phyloP scores from a whole-genome alignment of 139 green algal genomes.

The Bryopsis sp. region DNA sequence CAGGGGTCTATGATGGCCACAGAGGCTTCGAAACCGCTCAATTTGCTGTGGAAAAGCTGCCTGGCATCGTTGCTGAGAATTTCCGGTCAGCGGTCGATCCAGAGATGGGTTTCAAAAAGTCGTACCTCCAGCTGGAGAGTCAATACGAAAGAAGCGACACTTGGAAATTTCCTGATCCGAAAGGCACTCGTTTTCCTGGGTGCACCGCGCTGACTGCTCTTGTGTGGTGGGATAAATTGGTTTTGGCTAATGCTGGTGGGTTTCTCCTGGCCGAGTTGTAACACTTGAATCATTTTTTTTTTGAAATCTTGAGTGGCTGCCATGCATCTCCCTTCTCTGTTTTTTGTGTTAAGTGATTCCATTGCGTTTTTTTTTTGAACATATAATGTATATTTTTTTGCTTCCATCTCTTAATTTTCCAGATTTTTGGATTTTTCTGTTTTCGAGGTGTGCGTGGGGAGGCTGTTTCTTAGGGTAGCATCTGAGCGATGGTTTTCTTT shows the following conservation, averaged over 20 bases:
- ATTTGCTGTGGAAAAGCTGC: conserved; percentile 34
- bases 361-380: too few species aligned
- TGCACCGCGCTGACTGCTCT: conserved; percentile 64
- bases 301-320: too few species aligned
- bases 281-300: too few species aligned
- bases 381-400: too few species aligned
- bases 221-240: conserved; percentile 36
- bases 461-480: too few species aligned
- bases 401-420: too few species aligned
- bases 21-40: conserved; percentile 45
- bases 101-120: conserved; percentile 22
- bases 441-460: too few species aligned
- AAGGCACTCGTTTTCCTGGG: conserved; percentile 42
- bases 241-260: conserved; percentile 58
- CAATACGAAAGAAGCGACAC: conserved; percentile 1
- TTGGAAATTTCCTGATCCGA: conserved; percentile 22
- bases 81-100: conserved; percentile 5
- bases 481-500: too few species aligned
- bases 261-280: too few species aligned
- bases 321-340: too few species aligned
- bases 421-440: too few species aligned
- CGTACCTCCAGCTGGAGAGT: conserved; percentile 21
- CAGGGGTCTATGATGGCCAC: conserved; percentile 82
- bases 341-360: too few species aligned
- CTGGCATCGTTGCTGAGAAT: conserved; percentile 18